Evolutionary conservation across 805 yeast species (phyloP).

Genomic region (Wickerhamiella kazuoi): DNA sequence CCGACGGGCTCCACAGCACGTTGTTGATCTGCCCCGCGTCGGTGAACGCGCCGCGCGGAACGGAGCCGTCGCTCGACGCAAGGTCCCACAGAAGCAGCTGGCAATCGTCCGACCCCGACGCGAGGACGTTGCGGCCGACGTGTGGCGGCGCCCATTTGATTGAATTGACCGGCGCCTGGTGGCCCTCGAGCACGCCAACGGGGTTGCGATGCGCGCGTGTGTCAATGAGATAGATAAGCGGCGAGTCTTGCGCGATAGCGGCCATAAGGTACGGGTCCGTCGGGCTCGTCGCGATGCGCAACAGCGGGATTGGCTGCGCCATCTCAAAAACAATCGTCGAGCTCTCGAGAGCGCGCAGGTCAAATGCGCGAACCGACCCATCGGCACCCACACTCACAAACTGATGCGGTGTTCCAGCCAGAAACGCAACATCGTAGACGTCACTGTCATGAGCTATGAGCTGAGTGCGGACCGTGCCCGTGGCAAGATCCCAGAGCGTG

Average conservation of each 20-base stretch:
- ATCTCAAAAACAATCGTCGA: conserved; percentile 90
- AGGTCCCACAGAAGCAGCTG: conserved; percentile 46
- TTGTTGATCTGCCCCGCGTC: conserved; percentile 61
- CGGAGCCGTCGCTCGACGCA: conserved; percentile 29
- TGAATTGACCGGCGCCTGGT: conserved; percentile 47
- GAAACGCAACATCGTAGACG: conserved; percentile 79
- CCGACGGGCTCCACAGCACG: conserved; percentile 52
- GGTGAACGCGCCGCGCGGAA: conserved; percentile 29
- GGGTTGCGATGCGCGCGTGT: conserved; percentile 81
- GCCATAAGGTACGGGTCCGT: conserved; percentile 72
- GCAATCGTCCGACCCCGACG: conserved; percentile 48
- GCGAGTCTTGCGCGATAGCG: conserved; percentile 56
- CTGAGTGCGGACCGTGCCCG: conserved; percentile 68
- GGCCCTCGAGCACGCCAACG: conserved; percentile 49
- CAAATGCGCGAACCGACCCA: conserved; percentile 86
- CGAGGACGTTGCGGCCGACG: conserved; percentile 39
- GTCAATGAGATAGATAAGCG: conserved; percentile 53
- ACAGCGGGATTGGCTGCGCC: conserved; percentile 37
- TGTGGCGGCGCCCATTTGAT: conserved; percentile 65
- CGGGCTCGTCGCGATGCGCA: conserved; percentile 62
- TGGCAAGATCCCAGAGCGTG: conserved; percentile 77
- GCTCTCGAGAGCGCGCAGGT: conserved; percentile 73
- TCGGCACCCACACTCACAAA: conserved; percentile 92
- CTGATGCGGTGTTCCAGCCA: conserved; percentile 52
- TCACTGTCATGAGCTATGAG: conserved; percentile 92